These are phyloP conservation scores for Lenzites betulinus DNA, from an alignment of 768 basidiomycete genomes.

Conservation along the genomic window DNA sequence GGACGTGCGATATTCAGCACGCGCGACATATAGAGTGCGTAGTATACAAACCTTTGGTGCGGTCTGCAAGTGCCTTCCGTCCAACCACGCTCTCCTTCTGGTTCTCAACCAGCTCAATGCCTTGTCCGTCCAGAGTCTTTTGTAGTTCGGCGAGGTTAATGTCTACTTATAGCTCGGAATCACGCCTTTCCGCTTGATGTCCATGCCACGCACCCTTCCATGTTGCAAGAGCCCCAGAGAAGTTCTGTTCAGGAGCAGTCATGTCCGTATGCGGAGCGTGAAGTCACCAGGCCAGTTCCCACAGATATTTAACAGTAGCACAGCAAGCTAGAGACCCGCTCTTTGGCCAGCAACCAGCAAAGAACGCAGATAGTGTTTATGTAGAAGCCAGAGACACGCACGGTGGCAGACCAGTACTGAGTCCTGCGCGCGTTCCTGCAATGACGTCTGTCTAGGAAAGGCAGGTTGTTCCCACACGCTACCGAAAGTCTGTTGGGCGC, in stretches of 20 bases:
- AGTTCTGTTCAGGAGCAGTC: constrained; percentile 65
- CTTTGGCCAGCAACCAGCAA: not conserved
- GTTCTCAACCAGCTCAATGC: constrained; percentile 95
- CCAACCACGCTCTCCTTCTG: constrained; percentile 97
- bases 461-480: constrained; percentile 20
- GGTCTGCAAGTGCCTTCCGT: constrained; percentile 91
- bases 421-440: constrained; percentile 9
- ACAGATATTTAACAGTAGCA: not conserved
- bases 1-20: not conserved
- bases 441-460: constrained; percentile 16
- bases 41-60: constrained; percentile 80
- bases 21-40: not conserved
- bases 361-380: constrained; percentile 1
- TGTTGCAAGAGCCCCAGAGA: constrained; percentile 87
- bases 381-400: not conserved
- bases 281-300: not conserved
- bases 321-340: constrained; percentile 11
- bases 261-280: not conserved
- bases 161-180: constrained; percentile 44
- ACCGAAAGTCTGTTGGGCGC: constrained; percentile 11
- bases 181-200: not conserved
- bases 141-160: constrained; percentile 90
- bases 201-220: constrained; percentile 73
- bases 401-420: not conserved
- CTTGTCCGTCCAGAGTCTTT: constrained; percentile 89